phyloP scores from a whole-genome alignment of 139 green algal genomes.

The Tetradesmus obliquus region DNA sequence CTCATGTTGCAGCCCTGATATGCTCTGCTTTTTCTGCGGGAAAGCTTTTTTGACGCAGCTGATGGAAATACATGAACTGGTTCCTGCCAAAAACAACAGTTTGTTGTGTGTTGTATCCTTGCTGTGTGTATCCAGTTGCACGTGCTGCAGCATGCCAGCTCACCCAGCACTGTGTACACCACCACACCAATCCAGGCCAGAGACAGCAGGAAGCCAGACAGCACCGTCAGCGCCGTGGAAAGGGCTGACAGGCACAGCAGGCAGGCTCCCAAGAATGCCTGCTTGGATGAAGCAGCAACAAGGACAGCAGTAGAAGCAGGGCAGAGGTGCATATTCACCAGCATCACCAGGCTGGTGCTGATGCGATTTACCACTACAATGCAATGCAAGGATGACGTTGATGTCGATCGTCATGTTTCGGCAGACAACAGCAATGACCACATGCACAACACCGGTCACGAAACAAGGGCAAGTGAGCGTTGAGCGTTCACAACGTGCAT shows the following conservation, averaged over 20 bases:
- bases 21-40: background rate
- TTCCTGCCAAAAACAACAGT: too few species aligned
- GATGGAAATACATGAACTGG: too few species aligned
- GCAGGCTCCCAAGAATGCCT: background rate
- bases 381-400: too few species aligned
- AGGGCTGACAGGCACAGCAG: background rate
- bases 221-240: background rate
- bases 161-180: background rate
- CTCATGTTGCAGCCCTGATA: background rate
- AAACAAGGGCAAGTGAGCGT: background rate
- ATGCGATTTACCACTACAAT: too few species aligned
- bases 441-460: background rate
- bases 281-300: background rate
- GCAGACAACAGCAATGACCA: background rate
- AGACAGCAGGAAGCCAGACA: background rate
- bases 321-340: background rate
- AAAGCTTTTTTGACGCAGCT: too few species aligned
- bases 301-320: background rate
- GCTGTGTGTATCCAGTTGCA: background rate
- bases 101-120: background rate
- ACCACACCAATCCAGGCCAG: constrained; percentile 9
- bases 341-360: too few species aligned
- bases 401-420: too few species aligned
- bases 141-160: background rate
- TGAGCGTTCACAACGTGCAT: background rate